Conservation (phyloP, 306 rosid genomes). For the Dicorynia guianensis region DNA sequence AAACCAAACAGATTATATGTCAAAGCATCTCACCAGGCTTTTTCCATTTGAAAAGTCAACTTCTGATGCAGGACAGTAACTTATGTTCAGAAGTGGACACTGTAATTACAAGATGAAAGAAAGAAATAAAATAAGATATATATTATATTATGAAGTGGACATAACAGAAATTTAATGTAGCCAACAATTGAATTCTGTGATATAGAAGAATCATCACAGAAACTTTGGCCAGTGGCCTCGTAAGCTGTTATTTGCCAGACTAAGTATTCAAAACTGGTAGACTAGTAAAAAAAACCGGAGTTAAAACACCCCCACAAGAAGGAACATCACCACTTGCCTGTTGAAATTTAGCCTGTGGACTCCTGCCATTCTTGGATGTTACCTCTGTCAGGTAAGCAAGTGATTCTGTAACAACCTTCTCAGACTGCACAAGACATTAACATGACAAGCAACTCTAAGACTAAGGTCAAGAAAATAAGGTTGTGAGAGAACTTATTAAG, state of each 20-base stretch:
- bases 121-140: not conserved
- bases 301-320: slow-evolving; percentile 8
- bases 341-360: slow-evolving; percentile 52
- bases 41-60: slow-evolving; percentile 66
- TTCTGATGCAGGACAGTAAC: slow-evolving; percentile 87
- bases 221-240: not conserved
- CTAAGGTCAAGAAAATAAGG: slow-evolving; percentile 16
- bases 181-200: not conserved
- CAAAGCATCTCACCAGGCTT: slow-evolving; percentile 62
- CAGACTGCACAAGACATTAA: slow-evolving; percentile 60
- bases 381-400: slow-evolving; percentile 58
- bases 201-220: not conserved
- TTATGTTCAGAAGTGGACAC: slow-evolving; percentile 65
- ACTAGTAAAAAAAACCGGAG: slow-evolving; percentile 3
- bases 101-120: slow-evolving; percentile 37
- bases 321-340: slow-evolving; percentile 60
- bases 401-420: slow-evolving; percentile 71
- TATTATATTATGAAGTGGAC: not conserved
- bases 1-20: slow-evolving; percentile 29
- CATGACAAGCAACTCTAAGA: slow-evolving; percentile 30
- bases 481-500: slow-evolving; percentile 4
- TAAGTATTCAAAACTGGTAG: slow-evolving; percentile 12
- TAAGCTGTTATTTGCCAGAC: not conserved
- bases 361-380: slow-evolving; percentile 46
- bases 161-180: not conserved